A percentile compares a stretch with the other conserved stretches of the same genome.
Evolutionary conservation across 192 early-diverging fungal species (phyloP).

Genomic region (Gigaspora rosea): DNA sequence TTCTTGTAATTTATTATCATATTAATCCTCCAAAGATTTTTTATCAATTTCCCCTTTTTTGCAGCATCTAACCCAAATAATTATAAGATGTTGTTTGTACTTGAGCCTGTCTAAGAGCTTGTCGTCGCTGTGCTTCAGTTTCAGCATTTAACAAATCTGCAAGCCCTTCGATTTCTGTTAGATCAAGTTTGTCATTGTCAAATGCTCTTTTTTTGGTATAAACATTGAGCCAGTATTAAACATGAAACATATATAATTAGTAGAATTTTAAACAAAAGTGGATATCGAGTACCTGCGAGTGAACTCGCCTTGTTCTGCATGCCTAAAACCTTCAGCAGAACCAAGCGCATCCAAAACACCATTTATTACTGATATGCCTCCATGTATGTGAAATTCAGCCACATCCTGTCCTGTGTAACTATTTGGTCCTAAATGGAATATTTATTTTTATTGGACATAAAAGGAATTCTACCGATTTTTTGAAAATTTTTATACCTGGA

Average conservation of each 20-base stretch:
- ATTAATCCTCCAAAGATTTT: too few relatives aligned
- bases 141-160: conserved; percentile 79
- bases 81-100: conserved; percentile 30
- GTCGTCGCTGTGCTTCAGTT: conserved; percentile 69
- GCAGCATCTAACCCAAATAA: too few relatives aligned
- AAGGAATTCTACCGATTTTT: too few relatives aligned
- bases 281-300: conserved; percentile 53
- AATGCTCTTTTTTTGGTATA: conserved; percentile 52
- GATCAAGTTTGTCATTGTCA: conserved; percentile 71
- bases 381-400: conserved; percentile 76
- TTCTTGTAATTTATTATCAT: too few relatives aligned
- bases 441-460: too few relatives aligned
- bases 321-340: conserved; percentile 47
- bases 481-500: conserved; percentile 42
- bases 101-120: conserved; percentile 69
- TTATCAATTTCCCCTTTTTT: too few relatives aligned
- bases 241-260: too few relatives aligned
- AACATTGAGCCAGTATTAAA: too few relatives aligned
- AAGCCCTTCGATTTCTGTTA: conserved; percentile 72
- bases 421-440: conserved; percentile 45
- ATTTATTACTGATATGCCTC: conserved; percentile 67
- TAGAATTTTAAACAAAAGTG: too few relatives aligned
- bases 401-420: conserved; percentile 79
- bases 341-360: conserved; percentile 58
- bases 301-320: conserved; percentile 78